phyloP scores from a whole-genome alignment of 2,329 filamentous ascomycete species.

The Diaporthe ilicicola region DNA sequence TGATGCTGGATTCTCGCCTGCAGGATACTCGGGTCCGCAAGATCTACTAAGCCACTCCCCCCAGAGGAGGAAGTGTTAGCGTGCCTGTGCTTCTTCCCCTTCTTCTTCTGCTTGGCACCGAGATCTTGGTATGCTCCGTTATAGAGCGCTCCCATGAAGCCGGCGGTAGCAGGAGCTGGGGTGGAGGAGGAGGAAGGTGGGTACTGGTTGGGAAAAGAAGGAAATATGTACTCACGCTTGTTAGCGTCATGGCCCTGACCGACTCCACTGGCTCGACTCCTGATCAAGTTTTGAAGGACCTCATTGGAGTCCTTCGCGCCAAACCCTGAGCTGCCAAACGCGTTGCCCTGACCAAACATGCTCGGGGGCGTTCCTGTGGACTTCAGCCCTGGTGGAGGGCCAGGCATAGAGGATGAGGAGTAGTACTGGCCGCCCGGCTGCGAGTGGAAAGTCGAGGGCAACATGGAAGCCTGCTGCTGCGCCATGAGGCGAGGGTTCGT shows the following conservation, averaged over 20 bases:
- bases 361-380: slow-evolving; percentile 93
- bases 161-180: slow-evolving; percentile 83
- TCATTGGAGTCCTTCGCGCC: slow-evolving; percentile 77
- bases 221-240: slow-evolving; percentile 99
- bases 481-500: slow-evolving; percentile 83
- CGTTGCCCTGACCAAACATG: slow-evolving; percentile 91
- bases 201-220: slow-evolving; percentile 89
- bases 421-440: slow-evolving; percentile 78
- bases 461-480: slow-evolving; percentile 82
- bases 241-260: slow-evolving; percentile 81
- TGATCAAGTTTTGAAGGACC: slow-evolving; percentile 83
- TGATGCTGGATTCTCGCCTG: slow-evolving; percentile 96
- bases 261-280: slow-evolving; percentile 72
- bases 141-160: slow-evolving; percentile 92
- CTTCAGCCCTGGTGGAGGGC: slow-evolving; percentile 93
- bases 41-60: slow-evolving; percentile 99
- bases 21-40: slow-evolving; percentile 99
- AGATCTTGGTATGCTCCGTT: slow-evolving; percentile 90
- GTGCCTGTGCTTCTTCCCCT: slow-evolving; percentile 99
- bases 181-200: slow-evolving; percentile 82
- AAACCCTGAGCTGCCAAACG: slow-evolving; percentile 79
- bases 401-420: slow-evolving; percentile 79
- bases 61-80: slow-evolving; percentile 99
- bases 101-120: slow-evolving; percentile 98
- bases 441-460: slow-evolving; percentile 71